Evolutionary conservation across 2,329 filamentous ascomycete genomes (phyloP).

Genomic region (Fusarium sp.): DNA sequence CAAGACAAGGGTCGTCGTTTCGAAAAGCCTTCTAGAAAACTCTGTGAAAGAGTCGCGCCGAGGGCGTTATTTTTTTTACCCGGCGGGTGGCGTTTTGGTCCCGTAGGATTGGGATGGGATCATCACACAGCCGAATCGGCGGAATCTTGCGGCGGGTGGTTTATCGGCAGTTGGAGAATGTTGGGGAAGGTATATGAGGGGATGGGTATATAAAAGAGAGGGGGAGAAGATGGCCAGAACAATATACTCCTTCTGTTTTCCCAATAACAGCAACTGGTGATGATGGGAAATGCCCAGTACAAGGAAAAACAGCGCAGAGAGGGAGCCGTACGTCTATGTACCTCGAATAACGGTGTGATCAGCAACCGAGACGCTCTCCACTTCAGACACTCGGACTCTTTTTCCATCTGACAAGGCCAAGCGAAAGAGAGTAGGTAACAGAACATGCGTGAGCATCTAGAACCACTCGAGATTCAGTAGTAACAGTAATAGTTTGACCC

Average conservation of each 20-base stretch:
- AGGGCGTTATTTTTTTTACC: neutral
- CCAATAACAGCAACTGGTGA: neutral
- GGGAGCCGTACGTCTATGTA: conserved; percentile 4
- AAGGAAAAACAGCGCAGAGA: neutral
- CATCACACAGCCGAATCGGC: neutral
- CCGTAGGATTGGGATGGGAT: neutral
- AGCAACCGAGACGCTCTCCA: conserved; percentile 12
- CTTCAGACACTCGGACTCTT: conserved; percentile 6
- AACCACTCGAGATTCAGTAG: neutral
- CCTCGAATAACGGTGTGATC: conserved; percentile 2
- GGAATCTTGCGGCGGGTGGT: neutral
- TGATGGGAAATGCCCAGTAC: conserved; percentile 1
- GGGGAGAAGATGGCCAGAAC: neutral
- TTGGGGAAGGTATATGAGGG: neutral
- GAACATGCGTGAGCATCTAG: neutral
- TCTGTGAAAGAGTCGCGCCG: neutral
- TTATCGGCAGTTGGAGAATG: neutral
- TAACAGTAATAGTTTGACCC: neutral
- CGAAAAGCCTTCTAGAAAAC: conserved; percentile 28
- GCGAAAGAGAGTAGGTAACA: neutral
- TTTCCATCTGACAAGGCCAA: neutral
- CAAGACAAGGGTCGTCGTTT: conserved; percentile 5
- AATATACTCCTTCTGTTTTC: neutral
- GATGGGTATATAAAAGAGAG: neutral
- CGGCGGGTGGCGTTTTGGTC: conserved; percentile 6